Evolutionary conservation across 306 rosid species (phyloP), one percentile per base, ranked within the genome.

Genomic region (Pterocarpus macrocarpus): DNA sequence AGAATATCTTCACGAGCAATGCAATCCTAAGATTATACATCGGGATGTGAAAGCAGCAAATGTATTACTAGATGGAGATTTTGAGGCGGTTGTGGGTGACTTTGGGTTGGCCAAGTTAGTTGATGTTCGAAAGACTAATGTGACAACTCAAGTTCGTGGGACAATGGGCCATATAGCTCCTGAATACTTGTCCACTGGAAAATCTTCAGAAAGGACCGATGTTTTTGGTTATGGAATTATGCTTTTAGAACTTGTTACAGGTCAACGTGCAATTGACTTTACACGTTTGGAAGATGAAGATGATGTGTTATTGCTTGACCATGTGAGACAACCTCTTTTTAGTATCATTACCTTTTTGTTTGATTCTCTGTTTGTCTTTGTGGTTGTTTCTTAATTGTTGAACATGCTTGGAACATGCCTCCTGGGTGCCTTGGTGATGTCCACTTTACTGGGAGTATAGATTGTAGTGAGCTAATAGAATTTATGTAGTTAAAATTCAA

Each of bases 91-190:
- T 66, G 97, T 94, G 15, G 98, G 98, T 5, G 98, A 94, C 77
- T 94, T 94, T 73, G 97, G 98, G 84, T 78, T 94, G 84, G 98
- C 97, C 32, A 92, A 94, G 90, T 81, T 94, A 80, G 97, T 94
- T 38, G 98, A 94, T 81, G 90, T 93, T 82, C 87, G 92, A 77
- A 85, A 70, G 85, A 90, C 97, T 65, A 90, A 86, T 16, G 97
- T 94, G 84, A 94, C 98, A 38, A 94, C 98, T 73, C 97, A 94
- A 85, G 89, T 94, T 87, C 97, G 98, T 56, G 98, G 98, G 80
- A 94, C 98, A 72, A 92, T 94, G 98, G 98, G 98, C 73, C 98
- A 94, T 88, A 94, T 94, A 85, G 98, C 97, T 78, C 98, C 98
- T 8, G 98, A 94, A 73, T 94, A 94, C 86, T 83, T 94, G 89